Conservation (phyloP, 805 yeast species). For the Saturnispora halmiae region DNA sequence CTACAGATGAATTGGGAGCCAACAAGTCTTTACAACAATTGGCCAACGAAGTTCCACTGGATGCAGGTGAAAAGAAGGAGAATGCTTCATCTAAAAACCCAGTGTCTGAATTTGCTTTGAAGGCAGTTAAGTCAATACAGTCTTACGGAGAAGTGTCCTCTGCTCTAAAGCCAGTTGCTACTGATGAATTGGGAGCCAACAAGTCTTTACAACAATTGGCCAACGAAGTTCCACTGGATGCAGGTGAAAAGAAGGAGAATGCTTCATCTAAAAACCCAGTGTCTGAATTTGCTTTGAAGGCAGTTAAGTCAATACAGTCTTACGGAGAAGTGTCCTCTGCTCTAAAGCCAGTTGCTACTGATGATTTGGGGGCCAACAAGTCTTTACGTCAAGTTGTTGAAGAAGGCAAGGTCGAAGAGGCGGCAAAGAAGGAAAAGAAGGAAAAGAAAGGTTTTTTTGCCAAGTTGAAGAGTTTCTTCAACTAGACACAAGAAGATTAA, state of each 20-base stretch:
- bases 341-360: constrained; percentile 8
- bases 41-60: constrained; percentile 7
- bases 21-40: constrained; percentile 9
- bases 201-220: constrained; percentile 9
- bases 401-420: neutral
- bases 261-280: neutral
- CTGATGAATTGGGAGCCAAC: constrained; percentile 8
- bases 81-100: too few species aligned
- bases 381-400: constrained; percentile 8
- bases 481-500: too few species aligned
- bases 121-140: constrained; percentile 9
- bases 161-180: constrained; percentile 7
- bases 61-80: constrained; percentile 1
- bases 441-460: constrained; percentile 8
- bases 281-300: constrained; percentile 4
- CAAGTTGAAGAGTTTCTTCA: constrained; percentile 8
- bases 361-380: constrained; percentile 7
- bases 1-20: constrained; percentile 8
- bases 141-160: constrained; percentile 9
- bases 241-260: neutral
- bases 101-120: constrained; percentile 4
- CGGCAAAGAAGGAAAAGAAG: constrained; percentile 7
- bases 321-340: constrained; percentile 10
- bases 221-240: constrained; percentile 6
- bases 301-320: constrained; percentile 8